A percentile compares a stretch with the other conserved stretches of the same genome.
These are phyloP conservation scores for Pyricularia grisea DNA, from an alignment of 2,329 filamentous ascomycete genomes.

Conservation along the genomic window DNA sequence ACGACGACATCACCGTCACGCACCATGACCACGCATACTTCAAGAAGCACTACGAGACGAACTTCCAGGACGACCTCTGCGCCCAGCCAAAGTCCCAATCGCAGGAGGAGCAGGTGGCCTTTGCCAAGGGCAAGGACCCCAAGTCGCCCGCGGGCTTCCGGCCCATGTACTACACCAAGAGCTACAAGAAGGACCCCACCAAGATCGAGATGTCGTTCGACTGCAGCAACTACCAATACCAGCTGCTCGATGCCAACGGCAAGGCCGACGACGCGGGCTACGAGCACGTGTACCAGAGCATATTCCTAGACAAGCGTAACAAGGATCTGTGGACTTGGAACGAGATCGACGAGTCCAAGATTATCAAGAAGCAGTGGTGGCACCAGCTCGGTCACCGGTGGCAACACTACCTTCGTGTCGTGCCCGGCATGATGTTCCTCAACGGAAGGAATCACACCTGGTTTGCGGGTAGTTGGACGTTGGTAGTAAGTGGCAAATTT, in stretches of 20 bases:
- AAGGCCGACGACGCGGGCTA: constrained; percentile 19
- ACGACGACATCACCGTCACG: constrained; percentile 62
- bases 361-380: constrained; percentile 59
- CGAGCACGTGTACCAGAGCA: constrained; percentile 61
- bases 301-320: constrained; percentile 50
- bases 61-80: constrained; percentile 41
- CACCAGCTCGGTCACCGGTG: constrained; percentile 57
- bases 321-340: constrained; percentile 47
- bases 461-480: constrained; percentile 59
- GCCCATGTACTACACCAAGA: constrained; percentile 58
- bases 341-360: constrained; percentile 48
- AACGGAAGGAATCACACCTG: constrained; percentile 54
- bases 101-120: constrained; percentile 28
- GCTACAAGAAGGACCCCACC: constrained; percentile 42
- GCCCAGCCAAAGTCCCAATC: constrained; percentile 32
- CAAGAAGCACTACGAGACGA: constrained; percentile 57
- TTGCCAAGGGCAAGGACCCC: constrained; percentile 33
- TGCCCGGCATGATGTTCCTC: constrained; percentile 64
- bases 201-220: constrained; percentile 66
- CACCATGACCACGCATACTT: constrained; percentile 59
- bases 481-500: constrained; percentile 42
- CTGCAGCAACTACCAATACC: constrained; percentile 66
- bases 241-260: constrained; percentile 41
- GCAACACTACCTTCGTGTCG: constrained; percentile 54
- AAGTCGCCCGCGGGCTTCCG: constrained; percentile 47